These are phyloP conservation scores for Hammondia hammondi DNA, from an alignment of 169 alveolate species.

Conservation along the genomic window DNA sequence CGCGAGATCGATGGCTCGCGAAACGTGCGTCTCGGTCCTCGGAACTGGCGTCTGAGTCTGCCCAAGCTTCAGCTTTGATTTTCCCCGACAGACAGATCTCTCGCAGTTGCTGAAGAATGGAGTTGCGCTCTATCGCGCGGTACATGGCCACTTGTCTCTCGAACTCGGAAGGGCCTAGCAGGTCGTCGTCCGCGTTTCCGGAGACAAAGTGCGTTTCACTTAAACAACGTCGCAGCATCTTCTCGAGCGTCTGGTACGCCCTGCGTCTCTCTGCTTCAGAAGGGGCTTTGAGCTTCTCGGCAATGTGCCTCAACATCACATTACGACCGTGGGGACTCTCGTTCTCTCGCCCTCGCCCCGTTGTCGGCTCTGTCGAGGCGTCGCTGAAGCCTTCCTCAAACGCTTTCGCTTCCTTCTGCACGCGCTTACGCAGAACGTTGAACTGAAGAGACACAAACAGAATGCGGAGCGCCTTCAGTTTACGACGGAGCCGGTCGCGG, in stretches of 20 bases:
- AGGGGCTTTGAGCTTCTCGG: neutral
- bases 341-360: neutral
- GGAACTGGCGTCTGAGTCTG: neutral
- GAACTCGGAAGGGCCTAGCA: neutral
- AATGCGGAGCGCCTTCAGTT: too few species aligned
- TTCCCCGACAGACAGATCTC: slow-evolving; percentile 1
- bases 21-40: neutral
- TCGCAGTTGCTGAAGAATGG: neutral
- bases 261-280: neutral
- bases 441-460: neutral
- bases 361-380: slow-evolving; percentile 16
- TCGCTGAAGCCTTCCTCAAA: slow-evolving; percentile 17
- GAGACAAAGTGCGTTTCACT: neutral
- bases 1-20: slow-evolving; percentile 3
- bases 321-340: neutral
- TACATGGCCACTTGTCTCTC: slow-evolving; percentile 31
- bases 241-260: neutral
- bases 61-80: slow-evolving; percentile 11
- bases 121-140: neutral
- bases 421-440: slow-evolving; percentile 29
- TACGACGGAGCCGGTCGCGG: too few species aligned
- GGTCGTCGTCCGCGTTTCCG: neutral
- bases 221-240: neutral
- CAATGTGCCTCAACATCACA: neutral
- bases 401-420: neutral